These are phyloP conservation scores for Metschnikowia shivogae DNA, from an alignment of 805 yeast species.

Conservation along the genomic window DNA sequence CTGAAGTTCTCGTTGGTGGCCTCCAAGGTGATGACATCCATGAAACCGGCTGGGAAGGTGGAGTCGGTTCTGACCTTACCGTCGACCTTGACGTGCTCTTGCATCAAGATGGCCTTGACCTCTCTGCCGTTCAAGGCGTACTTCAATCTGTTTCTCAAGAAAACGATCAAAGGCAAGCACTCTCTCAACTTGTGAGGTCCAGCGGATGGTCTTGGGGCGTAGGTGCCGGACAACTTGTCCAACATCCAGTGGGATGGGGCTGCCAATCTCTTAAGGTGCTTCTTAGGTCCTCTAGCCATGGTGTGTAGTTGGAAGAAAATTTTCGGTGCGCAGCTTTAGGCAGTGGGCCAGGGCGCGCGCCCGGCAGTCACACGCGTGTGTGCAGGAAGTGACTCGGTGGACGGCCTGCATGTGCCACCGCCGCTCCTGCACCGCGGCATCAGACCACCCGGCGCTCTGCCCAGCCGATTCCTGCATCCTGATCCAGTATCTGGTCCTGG, in stretches of 20 bases:
- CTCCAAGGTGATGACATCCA: slow-evolving; percentile 30
- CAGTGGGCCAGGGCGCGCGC: slow-evolving; percentile 7
- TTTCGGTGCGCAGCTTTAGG: slow-evolving; percentile 5
- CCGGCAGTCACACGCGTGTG: neutral
- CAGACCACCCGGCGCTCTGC: too few species aligned
- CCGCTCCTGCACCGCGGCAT: too few species aligned
- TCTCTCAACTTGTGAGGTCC: slow-evolving; percentile 36
- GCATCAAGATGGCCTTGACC: slow-evolving; percentile 33
- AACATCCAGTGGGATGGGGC: slow-evolving; percentile 38
- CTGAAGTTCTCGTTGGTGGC: slow-evolving; percentile 73
- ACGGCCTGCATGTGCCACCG: too few species aligned
- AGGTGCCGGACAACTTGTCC: slow-evolving; percentile 35
- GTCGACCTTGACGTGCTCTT: slow-evolving; percentile 32
- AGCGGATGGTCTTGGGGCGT: slow-evolving; percentile 34
- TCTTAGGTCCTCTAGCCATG: slow-evolving; percentile 72
- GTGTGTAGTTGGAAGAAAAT: slow-evolving; percentile 11
- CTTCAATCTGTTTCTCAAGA: slow-evolving; percentile 34
- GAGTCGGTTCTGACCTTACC: slow-evolving; percentile 34
- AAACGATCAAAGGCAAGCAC: slow-evolving; percentile 30
- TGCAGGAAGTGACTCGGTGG: too few species aligned
- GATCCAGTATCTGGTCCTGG: too few species aligned
- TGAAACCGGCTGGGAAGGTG: slow-evolving; percentile 32
- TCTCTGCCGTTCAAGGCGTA: slow-evolving; percentile 34
- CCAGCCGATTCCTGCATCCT: too few species aligned
- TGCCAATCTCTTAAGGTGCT: slow-evolving; percentile 35